Evolutionary conservation across 805 yeast species (phyloP).

Genomic region (Komagataella pastoris): DNA sequence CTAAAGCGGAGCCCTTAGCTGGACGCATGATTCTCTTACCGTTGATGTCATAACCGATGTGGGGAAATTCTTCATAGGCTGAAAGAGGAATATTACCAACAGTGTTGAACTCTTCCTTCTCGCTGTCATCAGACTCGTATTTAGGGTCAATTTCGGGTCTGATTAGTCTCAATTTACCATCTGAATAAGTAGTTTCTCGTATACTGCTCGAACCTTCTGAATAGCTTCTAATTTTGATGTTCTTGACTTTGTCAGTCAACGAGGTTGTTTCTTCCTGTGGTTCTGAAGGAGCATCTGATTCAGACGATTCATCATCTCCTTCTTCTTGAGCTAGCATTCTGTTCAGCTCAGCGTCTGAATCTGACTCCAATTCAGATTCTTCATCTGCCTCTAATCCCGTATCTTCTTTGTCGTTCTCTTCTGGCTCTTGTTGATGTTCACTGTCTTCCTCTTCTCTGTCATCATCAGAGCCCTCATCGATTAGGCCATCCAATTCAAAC

Average conservation of each 20-base stretch:
- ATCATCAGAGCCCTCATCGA: slow-evolving; percentile 30
- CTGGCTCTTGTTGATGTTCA: slow-evolving; percentile 9
- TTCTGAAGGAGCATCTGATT: slow-evolving; percentile 7
- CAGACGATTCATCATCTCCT: slow-evolving; percentile 14
- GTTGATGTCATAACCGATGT: slow-evolving; percentile 90
- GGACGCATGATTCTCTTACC: slow-evolving; percentile 99
- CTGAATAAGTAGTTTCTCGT: slow-evolving; percentile 40
- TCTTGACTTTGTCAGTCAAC: slow-evolving; percentile 40
- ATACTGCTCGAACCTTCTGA: slow-evolving; percentile 20
- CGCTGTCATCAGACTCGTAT: slow-evolving; percentile 93
- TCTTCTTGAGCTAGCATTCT: slow-evolving; percentile 30
- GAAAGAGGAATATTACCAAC: slow-evolving; percentile 89
- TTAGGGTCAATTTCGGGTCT: slow-evolving; percentile 88
- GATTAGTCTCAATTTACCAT: slow-evolving; percentile 68
- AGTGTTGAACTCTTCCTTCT: slow-evolving; percentile 66
- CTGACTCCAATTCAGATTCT: slow-evolving; percentile 19
- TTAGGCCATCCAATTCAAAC: slow-evolving; percentile 19
- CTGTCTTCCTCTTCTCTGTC: slow-evolving; percentile 13
- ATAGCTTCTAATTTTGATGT: slow-evolving; percentile 36
- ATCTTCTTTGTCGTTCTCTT: slow-evolving; percentile 11
- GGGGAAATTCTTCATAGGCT: slow-evolving; percentile 96
- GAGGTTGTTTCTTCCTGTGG: slow-evolving; percentile 36
- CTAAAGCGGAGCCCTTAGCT: slow-evolving; percentile 91
- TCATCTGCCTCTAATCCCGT: slow-evolving; percentile 8
- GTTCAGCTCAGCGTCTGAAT: slow-evolving; percentile 53